Evolutionary conservation across 1,284 basidiomycete genomes (phyloP), one percentile per base, ranked within the genome.

Genomic region (Chalciporus sp.): DNA sequence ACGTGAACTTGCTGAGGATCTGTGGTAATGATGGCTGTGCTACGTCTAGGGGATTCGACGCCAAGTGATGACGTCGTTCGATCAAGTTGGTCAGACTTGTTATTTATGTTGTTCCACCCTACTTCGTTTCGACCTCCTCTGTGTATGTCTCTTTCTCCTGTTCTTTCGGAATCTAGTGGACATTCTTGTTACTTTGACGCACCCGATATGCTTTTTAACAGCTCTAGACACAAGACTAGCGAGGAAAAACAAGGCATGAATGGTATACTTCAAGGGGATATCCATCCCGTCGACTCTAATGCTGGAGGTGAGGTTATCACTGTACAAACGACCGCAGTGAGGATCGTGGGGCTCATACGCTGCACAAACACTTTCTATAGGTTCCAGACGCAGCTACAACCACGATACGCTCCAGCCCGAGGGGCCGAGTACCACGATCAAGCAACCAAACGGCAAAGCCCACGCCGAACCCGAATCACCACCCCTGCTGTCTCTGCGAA

Each of bases 181-280:
- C 53, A 63, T 42, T 58, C 59, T 31, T 7, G 9, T 23, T 69
- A 71, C 50, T 68, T 67, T 50, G 69, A 72, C 67, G 66, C 58
- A n/a, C 49, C 45, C 10, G 44, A 40, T 29, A 71, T 58, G 68
- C 55, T 59, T 17, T 52, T 46, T 33, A 16, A 37, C 44, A 12
- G 3, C 16, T 20, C 9, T n/a, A 35, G 23, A 31, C 42, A 52
- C 16, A 40, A 51, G 29, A 28, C 20, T 6, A 3, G 23, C 0
- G 40, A 26, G 8, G 35, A 41, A 23, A 39, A 11, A 20, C 29
- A 14, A 37, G 29, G 40, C 11, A 28, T 9, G 23, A 29, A 29
- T 37, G 39, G 23, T 23, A 23, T 4, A 9, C 5, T 20, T 5
- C 7, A 4, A 23, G 20, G n/a, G 9, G 20, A n/a, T 37, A 31